Percentiles rank a stretch among this genome's conserved stretches.
These are phyloP conservation scores for Fonsecaea nubica DNA, from an alignment of 2,329 filamentous ascomycete genomes.

Conservation along the genomic window DNA sequence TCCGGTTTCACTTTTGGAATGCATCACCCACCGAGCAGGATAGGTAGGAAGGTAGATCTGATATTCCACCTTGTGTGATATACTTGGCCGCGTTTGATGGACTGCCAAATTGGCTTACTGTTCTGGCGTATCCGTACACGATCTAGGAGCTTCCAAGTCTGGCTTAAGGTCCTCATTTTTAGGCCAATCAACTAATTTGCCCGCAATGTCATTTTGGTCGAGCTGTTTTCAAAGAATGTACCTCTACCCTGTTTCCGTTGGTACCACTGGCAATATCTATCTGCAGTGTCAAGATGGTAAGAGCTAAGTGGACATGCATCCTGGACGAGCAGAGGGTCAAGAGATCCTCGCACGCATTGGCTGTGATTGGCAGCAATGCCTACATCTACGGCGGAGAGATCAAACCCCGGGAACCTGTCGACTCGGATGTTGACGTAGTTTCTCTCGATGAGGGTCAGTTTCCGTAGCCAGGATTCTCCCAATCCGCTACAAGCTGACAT, in stretches of 20 bases:
- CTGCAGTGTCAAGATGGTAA: background rate
- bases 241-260: background rate
- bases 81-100: background rate
- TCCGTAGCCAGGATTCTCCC: conserved; percentile 43
- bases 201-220: background rate
- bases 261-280: background rate
- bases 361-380: conserved; percentile 63
- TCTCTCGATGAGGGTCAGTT: conserved; percentile 24
- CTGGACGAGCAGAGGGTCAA: background rate
- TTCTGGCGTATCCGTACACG: background rate
- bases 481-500: background rate
- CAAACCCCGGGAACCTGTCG: conserved; percentile 68
- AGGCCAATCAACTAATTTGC: background rate
- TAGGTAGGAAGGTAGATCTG: too few species aligned
- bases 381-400: conserved; percentile 82
- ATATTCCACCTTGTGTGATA: background rate
- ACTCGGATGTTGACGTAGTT: conserved; percentile 67
- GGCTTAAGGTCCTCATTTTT: conserved; percentile 4
- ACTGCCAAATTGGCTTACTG: background rate
- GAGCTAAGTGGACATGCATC: background rate
- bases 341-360: conserved; percentile 74
- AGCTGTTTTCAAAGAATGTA: background rate
- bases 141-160: background rate
- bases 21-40: too few species aligned
- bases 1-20: too few species aligned